Evolutionary conservation across 2,329 filamentous ascomycete genomes (phyloP).

Genomic region (Hysterium pulicare): DNA sequence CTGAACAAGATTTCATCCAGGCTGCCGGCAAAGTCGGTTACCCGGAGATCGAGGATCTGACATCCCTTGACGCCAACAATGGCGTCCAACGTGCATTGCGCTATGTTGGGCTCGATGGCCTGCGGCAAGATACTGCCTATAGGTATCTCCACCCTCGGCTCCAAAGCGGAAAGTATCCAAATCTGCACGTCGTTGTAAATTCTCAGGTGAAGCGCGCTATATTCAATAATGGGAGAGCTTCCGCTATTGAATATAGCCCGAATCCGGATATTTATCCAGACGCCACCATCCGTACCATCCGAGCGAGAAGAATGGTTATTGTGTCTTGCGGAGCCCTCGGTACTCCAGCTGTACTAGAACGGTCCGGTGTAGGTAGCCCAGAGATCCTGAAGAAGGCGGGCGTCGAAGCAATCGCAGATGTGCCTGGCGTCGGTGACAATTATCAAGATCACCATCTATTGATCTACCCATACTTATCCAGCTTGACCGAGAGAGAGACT

Average conservation of each 20-base stretch:
- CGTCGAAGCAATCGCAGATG: conserved; percentile 53
- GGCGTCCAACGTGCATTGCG: conserved; percentile 44
- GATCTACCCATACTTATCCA: conserved; percentile 52
- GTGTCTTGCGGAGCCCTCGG: conserved; percentile 51
- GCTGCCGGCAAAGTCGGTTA: conserved; percentile 50
- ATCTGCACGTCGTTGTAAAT: conserved; percentile 58
- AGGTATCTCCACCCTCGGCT: conserved; percentile 54
- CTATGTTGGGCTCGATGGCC: conserved; percentile 52
- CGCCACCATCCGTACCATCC: conserved; percentile 37
- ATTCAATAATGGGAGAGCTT: conserved; percentile 53
- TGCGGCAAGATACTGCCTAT: conserved; percentile 58
- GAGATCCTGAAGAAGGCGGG: conserved; percentile 49
- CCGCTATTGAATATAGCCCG: conserved; percentile 58
- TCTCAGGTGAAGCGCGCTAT: conserved; percentile 55
- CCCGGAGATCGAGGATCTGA: conserved; percentile 52
- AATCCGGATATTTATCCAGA: conserved; percentile 44
- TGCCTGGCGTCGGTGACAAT: conserved; percentile 62
- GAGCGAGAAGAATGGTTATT: conserved; percentile 55
- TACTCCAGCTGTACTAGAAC: conserved; percentile 57
- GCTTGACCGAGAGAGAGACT: conserved; percentile 46
- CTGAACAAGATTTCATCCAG: conserved; percentile 51
- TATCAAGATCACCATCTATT: conserved; percentile 61
- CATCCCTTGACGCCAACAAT: conserved; percentile 48
- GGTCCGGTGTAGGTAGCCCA: conserved; percentile 59
- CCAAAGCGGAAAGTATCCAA: conserved; percentile 49